phyloP scores from a whole-genome alignment of 768 basidiomycete species.

The Amanita thiersii region DNA sequence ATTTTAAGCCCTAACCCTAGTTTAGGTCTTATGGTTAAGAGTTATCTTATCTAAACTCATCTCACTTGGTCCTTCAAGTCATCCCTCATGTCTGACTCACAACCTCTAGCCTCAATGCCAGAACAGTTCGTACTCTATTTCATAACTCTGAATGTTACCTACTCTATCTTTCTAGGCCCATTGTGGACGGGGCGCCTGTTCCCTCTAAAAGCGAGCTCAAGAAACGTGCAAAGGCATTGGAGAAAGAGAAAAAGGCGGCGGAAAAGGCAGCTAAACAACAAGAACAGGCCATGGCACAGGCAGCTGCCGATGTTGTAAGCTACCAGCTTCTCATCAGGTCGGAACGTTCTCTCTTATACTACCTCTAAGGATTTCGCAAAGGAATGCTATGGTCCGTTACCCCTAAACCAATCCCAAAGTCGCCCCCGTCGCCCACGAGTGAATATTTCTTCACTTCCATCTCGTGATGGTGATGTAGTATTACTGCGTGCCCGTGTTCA shows the following conservation, averaged over 20 bases:
- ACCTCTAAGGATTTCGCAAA: conserved; percentile 59
- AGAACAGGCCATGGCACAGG: conserved; percentile 61
- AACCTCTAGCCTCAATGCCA: conserved; percentile 16
- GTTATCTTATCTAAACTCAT: neutral
- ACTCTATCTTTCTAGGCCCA: conserved; percentile 3
- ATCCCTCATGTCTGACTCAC: conserved; percentile 24
- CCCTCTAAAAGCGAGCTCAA: conserved; percentile 87
- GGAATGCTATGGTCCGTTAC: conserved; percentile 79
- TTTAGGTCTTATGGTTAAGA: conserved; percentile 13
- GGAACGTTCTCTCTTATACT: conserved; percentile 7
- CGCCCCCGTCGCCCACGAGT: conserved; percentile 54
- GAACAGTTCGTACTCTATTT: conserved; percentile 14
- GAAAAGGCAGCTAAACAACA: conserved; percentile 78
- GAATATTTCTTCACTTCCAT: conserved; percentile 57
- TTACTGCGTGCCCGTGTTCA: conserved; percentile 86
- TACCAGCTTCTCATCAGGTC: conserved; percentile 5
- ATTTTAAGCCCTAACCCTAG: conserved; percentile 13
- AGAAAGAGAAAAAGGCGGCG: conserved; percentile 84
- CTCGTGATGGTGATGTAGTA: conserved; percentile 66
- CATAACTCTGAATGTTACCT: neutral
- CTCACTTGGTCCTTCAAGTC: neutral
- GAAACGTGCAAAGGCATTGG: conserved; percentile 83
- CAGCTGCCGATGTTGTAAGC: conserved; percentile 56
- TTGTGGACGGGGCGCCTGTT: conserved; percentile 27
- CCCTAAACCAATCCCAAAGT: conserved; percentile 86